Conservation (phyloP, 202 grass and related monocot species). For the Saccharum hybrid region DNA sequence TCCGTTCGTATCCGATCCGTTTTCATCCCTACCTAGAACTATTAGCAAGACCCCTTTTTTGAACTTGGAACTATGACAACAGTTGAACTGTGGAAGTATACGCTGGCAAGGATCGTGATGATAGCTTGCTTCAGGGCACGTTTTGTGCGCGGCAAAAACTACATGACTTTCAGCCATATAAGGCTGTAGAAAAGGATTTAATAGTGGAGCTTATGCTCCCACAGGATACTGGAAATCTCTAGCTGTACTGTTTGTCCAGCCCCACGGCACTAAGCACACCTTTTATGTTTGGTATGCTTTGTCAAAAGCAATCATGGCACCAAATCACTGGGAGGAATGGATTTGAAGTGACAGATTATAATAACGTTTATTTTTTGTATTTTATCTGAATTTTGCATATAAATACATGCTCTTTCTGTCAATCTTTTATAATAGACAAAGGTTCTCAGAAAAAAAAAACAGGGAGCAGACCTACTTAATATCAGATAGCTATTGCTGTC, state of each 20-base stretch:
- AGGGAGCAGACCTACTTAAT: constrained; percentile 48
- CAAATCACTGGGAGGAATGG: not conserved
- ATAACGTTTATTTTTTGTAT: not conserved
- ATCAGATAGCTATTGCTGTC: constrained; percentile 20
- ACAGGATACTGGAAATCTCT: constrained; percentile 22
- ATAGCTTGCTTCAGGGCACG: constrained; percentile 29
- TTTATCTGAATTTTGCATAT: not conserved
- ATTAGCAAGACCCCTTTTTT: not conserved
- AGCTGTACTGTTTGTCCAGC: constrained; percentile 25
- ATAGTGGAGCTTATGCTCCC: constrained; percentile 33
- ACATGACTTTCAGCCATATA: not conserved
- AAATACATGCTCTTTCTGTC: not conserved
- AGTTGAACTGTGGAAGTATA: constrained; percentile 16
- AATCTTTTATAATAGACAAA: constrained; percentile 21
- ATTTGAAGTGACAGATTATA: constrained; percentile 16
- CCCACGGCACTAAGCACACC: constrained; percentile 20
- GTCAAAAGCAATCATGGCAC: constrained; percentile 36
- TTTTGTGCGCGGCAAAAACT: constrained; percentile 28
- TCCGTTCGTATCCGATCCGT: too few species aligned
- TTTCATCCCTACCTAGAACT: too few species aligned
- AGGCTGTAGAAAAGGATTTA: not conserved
- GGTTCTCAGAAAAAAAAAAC: constrained; percentile 11
- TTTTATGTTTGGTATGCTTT: constrained; percentile 17
- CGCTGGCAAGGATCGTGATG: not conserved
- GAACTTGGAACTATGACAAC: not conserved